Percentiles rank a stretch among this genome's conserved stretches.
phyloP scores from a whole-genome alignment of 176 grass and related monocot species.

The Microstegium vimineum region DNA sequence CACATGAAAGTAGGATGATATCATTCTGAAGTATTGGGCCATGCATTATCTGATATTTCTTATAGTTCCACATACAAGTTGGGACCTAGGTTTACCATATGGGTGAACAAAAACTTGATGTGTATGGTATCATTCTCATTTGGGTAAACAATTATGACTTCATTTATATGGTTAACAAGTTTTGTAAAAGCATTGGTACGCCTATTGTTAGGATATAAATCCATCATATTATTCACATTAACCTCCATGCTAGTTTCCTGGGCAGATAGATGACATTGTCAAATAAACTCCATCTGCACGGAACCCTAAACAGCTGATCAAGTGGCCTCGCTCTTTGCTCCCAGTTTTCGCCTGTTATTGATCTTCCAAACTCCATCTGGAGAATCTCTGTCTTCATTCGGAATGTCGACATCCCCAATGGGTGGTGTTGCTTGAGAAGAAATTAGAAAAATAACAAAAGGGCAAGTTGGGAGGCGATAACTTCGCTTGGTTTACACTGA shows the following conservation, averaged over 20 bases:
- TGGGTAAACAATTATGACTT: not conserved
- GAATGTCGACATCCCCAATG: not conserved
- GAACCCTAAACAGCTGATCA: not conserved
- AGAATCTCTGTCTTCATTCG: not conserved
- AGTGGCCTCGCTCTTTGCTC: not conserved
- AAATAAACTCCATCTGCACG: not conserved
- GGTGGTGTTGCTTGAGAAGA: not conserved
- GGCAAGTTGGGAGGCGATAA: not conserved
- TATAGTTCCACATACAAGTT: not conserved
- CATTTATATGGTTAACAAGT: not conserved
- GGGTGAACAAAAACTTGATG: not conserved
- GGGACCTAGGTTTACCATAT: not conserved
- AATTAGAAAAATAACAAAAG: not conserved
- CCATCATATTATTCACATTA: not conserved
- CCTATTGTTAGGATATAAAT: not conserved
- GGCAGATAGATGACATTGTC: not conserved
- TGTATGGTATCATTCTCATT: not conserved
- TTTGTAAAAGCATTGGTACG: not conserved
- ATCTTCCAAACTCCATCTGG: not conserved
- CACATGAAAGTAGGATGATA: not conserved
- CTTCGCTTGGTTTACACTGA: slow-evolving; percentile 8
- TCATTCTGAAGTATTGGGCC: not conserved
- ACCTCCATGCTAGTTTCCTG: not conserved
- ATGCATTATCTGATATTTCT: not conserved
- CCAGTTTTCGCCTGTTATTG: not conserved